Evolutionary conservation across 495 filamentous ascomycete species (phyloP).

Genomic region (Schizothecium vesticola): DNA sequence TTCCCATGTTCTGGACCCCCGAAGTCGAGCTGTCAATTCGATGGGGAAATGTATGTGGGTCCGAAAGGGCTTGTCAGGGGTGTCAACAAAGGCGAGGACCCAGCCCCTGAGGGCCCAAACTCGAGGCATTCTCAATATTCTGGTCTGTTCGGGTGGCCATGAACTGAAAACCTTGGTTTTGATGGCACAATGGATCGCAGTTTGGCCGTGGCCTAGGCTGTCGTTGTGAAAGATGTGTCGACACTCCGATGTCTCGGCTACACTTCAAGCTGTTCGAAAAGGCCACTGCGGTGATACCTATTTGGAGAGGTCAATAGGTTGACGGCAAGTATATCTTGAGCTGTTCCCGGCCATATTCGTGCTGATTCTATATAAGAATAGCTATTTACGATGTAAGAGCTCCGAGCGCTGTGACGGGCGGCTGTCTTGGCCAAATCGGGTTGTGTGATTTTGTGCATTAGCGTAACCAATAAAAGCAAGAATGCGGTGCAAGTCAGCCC

Average conservation of each 20-base stretch:
- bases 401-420: too few relatives aligned
- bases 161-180: not conserved
- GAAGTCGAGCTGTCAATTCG: not conserved
- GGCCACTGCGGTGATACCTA: not conserved
- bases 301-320: not conserved
- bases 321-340: not conserved
- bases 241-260: not conserved
- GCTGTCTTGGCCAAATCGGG: too few relatives aligned
- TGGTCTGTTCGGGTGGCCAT: not conserved
- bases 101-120: not conserved
- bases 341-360: too few relatives aligned
- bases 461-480: too few relatives aligned
- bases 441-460: too few relatives aligned
- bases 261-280: not conserved
- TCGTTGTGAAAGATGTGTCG: not conserved
- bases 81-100: not conserved
- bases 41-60: not conserved
- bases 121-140: not conserved
- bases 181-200: not conserved
- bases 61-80: not conserved
- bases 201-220: too few relatives aligned
- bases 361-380: too few relatives aligned
- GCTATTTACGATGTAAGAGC: too few relatives aligned
- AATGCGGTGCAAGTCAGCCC: too few relatives aligned
- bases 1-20: not conserved